Evolutionary conservation across 768 basidiomycete species (phyloP).

Genomic region (Favolaschia claudopus): DNA sequence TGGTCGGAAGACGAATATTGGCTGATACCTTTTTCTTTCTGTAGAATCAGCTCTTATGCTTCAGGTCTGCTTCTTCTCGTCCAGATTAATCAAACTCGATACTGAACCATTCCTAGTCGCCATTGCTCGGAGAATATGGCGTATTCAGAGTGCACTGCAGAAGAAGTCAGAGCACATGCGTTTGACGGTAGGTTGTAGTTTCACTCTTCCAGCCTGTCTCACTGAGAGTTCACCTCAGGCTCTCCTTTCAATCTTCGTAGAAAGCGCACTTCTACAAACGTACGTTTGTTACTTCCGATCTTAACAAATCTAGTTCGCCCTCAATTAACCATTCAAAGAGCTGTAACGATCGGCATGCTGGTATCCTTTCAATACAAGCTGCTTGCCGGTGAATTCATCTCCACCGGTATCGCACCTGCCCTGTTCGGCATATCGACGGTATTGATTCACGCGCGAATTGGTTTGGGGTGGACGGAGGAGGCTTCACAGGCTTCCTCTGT

Average conservation of each 20-base stretch:
- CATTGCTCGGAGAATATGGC: constrained; percentile 12
- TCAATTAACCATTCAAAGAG: constrained; percentile 11
- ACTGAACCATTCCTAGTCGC: constrained; percentile 5
- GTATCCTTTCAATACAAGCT: constrained; percentile 19
- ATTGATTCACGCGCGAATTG: constrained; percentile 22
- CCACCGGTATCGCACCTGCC: constrained; percentile 12
- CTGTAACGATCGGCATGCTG: constrained; percentile 14
- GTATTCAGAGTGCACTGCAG: constrained; percentile 10
- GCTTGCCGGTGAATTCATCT: constrained; percentile 18
- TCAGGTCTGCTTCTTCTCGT: constrained; percentile 4
- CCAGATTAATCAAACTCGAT: neutral
- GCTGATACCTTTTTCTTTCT: neutral
- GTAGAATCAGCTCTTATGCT: constrained; percentile 19
- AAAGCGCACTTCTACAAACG: constrained; percentile 19
- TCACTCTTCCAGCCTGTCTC: neutral
- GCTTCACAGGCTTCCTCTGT: constrained; percentile 1
- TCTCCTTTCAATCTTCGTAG: constrained; percentile 17
- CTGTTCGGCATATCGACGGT: constrained; percentile 15
- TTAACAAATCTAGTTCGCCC: neutral
- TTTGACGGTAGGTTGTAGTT: constrained; percentile 5
- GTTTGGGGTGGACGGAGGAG: constrained; percentile 15
- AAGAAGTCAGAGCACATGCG: constrained; percentile 6
- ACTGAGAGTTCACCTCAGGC: constrained; percentile 3
- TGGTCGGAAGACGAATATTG: neutral
- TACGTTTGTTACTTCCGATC: neutral